A percentile compares a stretch with the other conserved stretches of the same genome.
These are phyloP conservation scores for Vinca major DNA, from an alignment of 305 asterid genomes.

Conservation along the genomic window DNA sequence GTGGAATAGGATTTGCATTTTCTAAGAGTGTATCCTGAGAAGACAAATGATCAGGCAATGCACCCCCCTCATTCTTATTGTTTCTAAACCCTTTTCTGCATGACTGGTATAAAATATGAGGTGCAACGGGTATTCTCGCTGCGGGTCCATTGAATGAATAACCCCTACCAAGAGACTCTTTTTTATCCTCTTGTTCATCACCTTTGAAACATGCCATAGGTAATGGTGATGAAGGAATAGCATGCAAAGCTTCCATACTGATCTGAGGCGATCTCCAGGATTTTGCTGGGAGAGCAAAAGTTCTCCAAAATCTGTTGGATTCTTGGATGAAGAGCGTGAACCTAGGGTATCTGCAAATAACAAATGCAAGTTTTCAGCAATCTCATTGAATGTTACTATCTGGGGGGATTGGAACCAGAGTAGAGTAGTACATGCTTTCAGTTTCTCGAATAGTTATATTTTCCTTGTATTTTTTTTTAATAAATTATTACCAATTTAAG, in stretches of 20 bases:
- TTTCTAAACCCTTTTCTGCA: conserved; percentile 11
- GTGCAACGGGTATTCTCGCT: conserved; percentile 7
- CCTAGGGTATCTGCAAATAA: conserved; percentile 9
- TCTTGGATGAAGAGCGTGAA: conserved; percentile 9
- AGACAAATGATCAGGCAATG: conserved; percentile 12
- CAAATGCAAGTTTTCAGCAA: neutral
- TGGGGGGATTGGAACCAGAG: no score
- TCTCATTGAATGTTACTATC: no score
- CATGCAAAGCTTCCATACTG: conserved; percentile 17
- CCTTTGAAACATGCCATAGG: conserved; percentile 7
- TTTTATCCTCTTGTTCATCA: conserved; percentile 11
- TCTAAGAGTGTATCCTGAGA: conserved; percentile 9
- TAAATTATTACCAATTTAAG: no score
- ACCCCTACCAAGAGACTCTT: conserved; percentile 10
- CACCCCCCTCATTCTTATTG: conserved; percentile 11
- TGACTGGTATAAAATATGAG: conserved; percentile 7
- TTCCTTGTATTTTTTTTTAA: no score
- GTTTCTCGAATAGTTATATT: no score
- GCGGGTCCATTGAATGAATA: conserved; percentile 12
- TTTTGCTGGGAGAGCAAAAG: conserved; percentile 13
- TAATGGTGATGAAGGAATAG: conserved; percentile 13
- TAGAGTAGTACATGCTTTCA: no score
- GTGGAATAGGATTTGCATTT: conserved; percentile 15
- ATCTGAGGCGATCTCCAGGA: conserved; percentile 12
- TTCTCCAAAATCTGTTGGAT: conserved; percentile 8